Base-by-base conservation (phyloP, 371 early-diverging fungal species). In the Dichotomocladium elegans region DNA sequence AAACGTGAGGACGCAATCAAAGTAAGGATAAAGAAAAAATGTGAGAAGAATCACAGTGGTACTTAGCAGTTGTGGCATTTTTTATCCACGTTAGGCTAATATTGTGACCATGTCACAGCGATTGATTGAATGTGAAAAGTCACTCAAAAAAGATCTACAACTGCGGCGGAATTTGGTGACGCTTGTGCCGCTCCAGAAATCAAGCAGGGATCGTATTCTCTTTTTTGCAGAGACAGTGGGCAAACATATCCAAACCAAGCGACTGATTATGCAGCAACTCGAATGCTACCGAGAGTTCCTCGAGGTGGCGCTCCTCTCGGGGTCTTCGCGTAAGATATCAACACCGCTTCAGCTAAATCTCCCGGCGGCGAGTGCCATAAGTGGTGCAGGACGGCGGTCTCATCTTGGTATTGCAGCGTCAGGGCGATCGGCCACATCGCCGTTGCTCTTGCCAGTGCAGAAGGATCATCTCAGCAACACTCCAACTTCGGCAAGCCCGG, bases 281-380 rank as follows among this genome's bases (percentile, higher is more conserved):
- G 79, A 81, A 25, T 90, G 91, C 55, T 90, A 87, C 63, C 68
- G 81, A 14, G 87, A 87, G 28, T 82, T 82, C 48, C 48, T 90
- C n/a, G 83, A 87, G 25, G 48, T 27, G 6, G 33, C 41, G 8
- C 30, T 57, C 5, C n/a, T 7, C 17, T n/a, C n/a, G n/a, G n/a
- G n/a, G n/a, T n/a, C n/a, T n/a, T n/a, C n/a, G n/a, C n/a, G n/a
- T n/a, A n/a, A n/a, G n/a, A n/a, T n/a, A n/a, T n/a, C n/a, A n/a
- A n/a, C n/a, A n/a, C n/a, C n/a, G n/a, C n/a, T n/a, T n/a, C n/a
- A n/a, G n/a, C n/a, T n/a, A n/a, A n/a, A n/a, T n/a, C n/a, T n/a
- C n/a, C n/a, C n/a, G n/a, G n/a, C n/a, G n/a, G n/a, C n/a, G n/a
- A n/a, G n/a, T n/a, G n/a, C n/a, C n/a, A n/a, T n/a, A n/a, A n/a